Conservation (phyloP, 1,139 yeast species). For the Kazachstania sp. region DNA sequence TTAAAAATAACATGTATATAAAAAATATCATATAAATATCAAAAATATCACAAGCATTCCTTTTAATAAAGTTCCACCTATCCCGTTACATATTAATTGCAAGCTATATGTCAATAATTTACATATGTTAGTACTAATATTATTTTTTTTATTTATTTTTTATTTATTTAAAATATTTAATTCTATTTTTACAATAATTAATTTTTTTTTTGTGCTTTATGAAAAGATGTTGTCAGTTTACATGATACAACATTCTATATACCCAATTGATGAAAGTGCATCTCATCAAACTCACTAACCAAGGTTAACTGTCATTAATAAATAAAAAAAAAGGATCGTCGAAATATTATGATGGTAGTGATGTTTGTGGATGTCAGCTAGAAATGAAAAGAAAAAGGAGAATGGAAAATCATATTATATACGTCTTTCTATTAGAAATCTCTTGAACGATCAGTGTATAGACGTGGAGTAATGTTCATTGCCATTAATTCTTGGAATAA, state of each 20-base stretch:
- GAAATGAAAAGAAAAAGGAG: no score
- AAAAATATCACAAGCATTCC: not conserved
- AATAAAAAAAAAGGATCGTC: no score
- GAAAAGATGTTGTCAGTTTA: not conserved
- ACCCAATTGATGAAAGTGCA: no score
- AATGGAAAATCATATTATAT: not conserved
- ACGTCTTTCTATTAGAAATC: constrained; percentile 22
- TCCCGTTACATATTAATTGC: no score
- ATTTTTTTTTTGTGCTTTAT: not conserved
- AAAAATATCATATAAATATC: not conserved
- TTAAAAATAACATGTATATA: no score
- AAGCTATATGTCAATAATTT: not conserved
- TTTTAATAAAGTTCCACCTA: no score
- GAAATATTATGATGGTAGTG: no score
- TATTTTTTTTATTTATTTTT: not conserved
- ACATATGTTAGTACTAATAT: not conserved
- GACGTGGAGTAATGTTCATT: constrained; percentile 88
- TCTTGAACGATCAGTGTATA: constrained; percentile 55
- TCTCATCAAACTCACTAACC: no score
- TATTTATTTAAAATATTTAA: not conserved
- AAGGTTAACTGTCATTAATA: no score
- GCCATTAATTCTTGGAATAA: constrained; percentile 98
- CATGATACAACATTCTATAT: no score
- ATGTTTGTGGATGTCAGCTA: no score
- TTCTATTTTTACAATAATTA: not conserved